These are phyloP conservation scores for Phoma sp. DNA, from an alignment of 2,329 filamentous ascomycete species.

Conservation along the genomic window DNA sequence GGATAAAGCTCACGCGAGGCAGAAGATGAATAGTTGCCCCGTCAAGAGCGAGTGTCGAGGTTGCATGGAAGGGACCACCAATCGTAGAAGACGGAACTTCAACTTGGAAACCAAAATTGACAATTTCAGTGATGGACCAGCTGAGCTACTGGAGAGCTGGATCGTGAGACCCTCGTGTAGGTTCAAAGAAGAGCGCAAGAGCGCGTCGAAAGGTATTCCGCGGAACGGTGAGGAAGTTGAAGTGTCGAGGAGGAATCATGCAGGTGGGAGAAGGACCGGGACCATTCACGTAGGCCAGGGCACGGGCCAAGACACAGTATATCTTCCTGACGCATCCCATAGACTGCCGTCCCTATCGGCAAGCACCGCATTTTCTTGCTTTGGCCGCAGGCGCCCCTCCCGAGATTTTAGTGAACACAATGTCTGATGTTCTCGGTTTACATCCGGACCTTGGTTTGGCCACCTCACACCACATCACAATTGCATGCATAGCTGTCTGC, in stretches of 20 bases:
- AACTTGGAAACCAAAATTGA: slow-evolving; percentile 24
- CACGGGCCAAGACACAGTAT: slow-evolving; percentile 5
- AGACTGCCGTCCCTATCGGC: slow-evolving; percentile 10
- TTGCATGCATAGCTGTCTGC: slow-evolving; percentile 2
- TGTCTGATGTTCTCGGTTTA: background rate
- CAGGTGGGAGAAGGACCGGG: slow-evolving; percentile 20
- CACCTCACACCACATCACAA: background rate
- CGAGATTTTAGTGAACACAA: background rate
- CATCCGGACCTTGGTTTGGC: background rate
- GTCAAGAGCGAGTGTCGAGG: slow-evolving; percentile 43
- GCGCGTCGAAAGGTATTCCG: slow-evolving; percentile 23
- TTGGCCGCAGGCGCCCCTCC: slow-evolving; percentile 3
- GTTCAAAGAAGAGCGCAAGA: slow-evolving; percentile 15
- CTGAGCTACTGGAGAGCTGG: slow-evolving; percentile 17
- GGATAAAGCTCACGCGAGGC: slow-evolving; percentile 30
- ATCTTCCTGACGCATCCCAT: slow-evolving; percentile 12
- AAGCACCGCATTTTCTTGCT: slow-evolving; percentile 8
- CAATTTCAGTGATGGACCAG: slow-evolving; percentile 10
- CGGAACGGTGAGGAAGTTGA: slow-evolving; percentile 27
- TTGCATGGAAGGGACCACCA: slow-evolving; percentile 43
- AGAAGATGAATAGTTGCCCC: slow-evolving; percentile 35
- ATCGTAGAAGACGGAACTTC: slow-evolving; percentile 39
- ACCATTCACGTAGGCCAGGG: slow-evolving; percentile 26
- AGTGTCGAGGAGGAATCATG: slow-evolving; percentile 30
- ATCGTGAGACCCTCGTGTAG: slow-evolving; percentile 21